These are phyloP conservation scores for Lanzia echinophila DNA, from an alignment of 2,329 filamentous ascomycete genomes.

Conservation along the genomic window DNA sequence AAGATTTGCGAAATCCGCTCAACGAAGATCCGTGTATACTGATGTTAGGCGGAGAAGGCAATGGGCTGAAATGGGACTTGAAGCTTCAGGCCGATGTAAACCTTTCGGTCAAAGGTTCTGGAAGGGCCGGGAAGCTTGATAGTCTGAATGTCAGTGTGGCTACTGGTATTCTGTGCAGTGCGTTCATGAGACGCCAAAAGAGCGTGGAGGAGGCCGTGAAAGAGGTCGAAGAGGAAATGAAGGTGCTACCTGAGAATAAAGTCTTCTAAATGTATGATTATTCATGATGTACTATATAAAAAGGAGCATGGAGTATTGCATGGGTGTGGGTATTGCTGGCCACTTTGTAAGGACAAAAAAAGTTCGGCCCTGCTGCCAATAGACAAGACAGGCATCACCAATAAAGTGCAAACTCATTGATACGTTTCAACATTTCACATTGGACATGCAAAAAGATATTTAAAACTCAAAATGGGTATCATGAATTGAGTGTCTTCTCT, in stretches of 20 bases:
- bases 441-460: neutral
- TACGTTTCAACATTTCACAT: neutral
- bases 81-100: constrained; percentile 59
- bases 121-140: constrained; percentile 57
- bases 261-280: constrained; percentile 6
- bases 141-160: constrained; percentile 93
- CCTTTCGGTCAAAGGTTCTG: constrained; percentile 52
- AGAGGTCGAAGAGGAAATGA: neutral
- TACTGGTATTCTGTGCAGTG: constrained; percentile 65
- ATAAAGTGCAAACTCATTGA: neutral
- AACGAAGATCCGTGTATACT: constrained; percentile 62
- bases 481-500: constrained; percentile 10
- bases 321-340: no score
- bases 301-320: no score
- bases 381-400: neutral
- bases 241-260: neutral
- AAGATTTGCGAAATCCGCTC: constrained; percentile 50
- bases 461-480: constrained; percentile 5
- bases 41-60: constrained; percentile 75
- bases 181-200: constrained; percentile 46
- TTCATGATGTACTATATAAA: neutral
- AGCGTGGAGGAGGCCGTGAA: neutral
- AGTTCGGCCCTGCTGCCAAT: no score
- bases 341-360: no score
- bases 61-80: constrained; percentile 61